Percentiles rank a stretch among this genome's conserved stretches.
phyloP scores from a whole-genome alignment of 208 protist genomes.

The Acanthamoeba quina region DNA sequence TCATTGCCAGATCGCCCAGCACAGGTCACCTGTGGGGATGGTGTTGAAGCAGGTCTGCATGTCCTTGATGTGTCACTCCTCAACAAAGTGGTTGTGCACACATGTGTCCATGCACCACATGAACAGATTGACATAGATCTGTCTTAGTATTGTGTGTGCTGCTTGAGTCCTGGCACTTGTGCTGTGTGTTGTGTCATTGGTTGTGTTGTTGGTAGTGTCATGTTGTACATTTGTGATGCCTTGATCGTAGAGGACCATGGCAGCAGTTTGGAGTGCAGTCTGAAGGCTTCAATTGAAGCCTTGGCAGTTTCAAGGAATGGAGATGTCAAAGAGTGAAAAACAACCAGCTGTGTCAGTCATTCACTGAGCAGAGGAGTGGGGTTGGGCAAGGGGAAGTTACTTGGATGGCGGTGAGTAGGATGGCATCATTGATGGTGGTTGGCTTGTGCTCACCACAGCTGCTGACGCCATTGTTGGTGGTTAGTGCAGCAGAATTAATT shows the following conservation, averaged over 20 bases:
- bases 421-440: too few relatives aligned
- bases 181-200: background rate
- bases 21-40: background rate
- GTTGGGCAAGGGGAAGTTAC: too few relatives aligned
- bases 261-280: constrained; percentile 71
- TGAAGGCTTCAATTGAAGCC: too few relatives aligned
- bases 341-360: too few relatives aligned
- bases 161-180: background rate
- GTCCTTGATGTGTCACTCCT: constrained; percentile 72
- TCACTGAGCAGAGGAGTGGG: too few relatives aligned
- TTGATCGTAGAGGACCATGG: constrained; percentile 77
- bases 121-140: constrained; percentile 74
- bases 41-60: constrained; percentile 69
- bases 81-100: constrained; percentile 67
- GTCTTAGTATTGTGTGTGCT: background rate
- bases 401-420: too few relatives aligned
- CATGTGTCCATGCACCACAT: constrained; percentile 82
- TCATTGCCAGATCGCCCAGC: constrained; percentile 75
- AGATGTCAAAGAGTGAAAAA: too few relatives aligned
- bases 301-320: too few relatives aligned
- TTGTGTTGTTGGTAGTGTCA: background rate
- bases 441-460: too few relatives aligned
- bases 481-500: too few relatives aligned
- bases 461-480: too few relatives aligned
- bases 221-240: background rate